Conservation (phyloP, 2,329 filamentous ascomycete genomes). For the Gremmenia infestans region DNA sequence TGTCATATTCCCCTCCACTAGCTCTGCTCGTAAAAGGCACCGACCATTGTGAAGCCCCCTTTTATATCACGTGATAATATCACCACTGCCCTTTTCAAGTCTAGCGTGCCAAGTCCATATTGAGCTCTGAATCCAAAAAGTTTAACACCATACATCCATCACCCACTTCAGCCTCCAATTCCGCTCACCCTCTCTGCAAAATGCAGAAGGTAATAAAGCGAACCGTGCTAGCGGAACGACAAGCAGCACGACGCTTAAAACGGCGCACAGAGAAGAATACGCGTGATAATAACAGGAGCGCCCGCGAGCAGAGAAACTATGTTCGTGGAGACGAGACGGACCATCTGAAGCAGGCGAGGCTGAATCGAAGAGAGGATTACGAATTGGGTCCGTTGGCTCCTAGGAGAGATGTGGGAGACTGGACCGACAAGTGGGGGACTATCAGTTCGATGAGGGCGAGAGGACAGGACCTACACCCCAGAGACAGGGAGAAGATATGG, state of each 20-base stretch:
- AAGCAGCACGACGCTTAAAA: constrained; percentile 46
- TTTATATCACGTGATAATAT: constrained; percentile 4
- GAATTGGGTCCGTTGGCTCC: constrained; percentile 73
- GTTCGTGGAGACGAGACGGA: constrained; percentile 28
- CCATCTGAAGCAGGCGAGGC: constrained; percentile 43
- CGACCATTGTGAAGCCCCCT: too few relatives aligned
- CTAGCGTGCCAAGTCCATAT: constrained; percentile 20
- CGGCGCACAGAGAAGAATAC: constrained; percentile 32
- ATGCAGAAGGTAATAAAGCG: constrained; percentile 71
- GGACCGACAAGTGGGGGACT: constrained; percentile 55
- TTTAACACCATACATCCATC: constrained; percentile 2
- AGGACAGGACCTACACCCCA: constrained; percentile 20
- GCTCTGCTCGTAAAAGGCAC: too few relatives aligned
- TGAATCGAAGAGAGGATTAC: constrained; percentile 69
- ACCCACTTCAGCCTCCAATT: constrained; percentile 6
- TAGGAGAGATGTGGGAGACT: constrained; percentile 62
- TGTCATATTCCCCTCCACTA: too few relatives aligned
- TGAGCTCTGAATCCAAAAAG: constrained; percentile 16
- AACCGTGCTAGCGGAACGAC: constrained; percentile 61
- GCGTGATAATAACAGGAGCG: constrained; percentile 21
- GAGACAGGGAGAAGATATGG: constrained; percentile 27
- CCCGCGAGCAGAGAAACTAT: constrained; percentile 11
- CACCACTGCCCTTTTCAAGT: too few relatives aligned
- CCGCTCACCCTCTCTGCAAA: constrained; percentile 14
- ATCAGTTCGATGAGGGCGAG: constrained; percentile 35